phyloP scores from a whole-genome alignment of 2,329 filamentous ascomycete genomes.

The Aspergillus calidoustus region DNA sequence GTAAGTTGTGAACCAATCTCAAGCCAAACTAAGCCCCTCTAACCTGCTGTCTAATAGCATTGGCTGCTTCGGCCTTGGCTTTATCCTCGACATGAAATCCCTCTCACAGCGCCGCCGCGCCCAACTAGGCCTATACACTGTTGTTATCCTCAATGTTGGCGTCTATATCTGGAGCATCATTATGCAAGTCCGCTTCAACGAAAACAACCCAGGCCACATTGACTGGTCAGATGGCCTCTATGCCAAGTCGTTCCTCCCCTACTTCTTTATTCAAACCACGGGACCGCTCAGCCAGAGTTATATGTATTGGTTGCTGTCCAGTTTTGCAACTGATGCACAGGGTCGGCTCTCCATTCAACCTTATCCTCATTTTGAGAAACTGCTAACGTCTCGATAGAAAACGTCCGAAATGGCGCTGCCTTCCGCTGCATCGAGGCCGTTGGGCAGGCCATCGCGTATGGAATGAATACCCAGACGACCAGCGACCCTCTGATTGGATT shows the following conservation, averaged over 20 bases:
- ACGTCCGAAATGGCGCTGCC: slow-evolving; percentile 49
- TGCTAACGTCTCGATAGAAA: slow-evolving; percentile 29
- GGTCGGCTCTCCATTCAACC: slow-evolving; percentile 21
- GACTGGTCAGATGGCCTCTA: slow-evolving; percentile 54
- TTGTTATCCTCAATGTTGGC: slow-evolving; percentile 52
- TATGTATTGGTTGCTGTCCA: slow-evolving; percentile 52
- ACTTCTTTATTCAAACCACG: slow-evolving; percentile 55
- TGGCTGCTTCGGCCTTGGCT: slow-evolving; percentile 55
- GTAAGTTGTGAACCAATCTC: slow-evolving; percentile 27
- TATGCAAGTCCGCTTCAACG: slow-evolving; percentile 51
- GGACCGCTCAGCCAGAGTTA: slow-evolving; percentile 50
- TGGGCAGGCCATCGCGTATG: slow-evolving; percentile 48
- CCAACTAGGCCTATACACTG: slow-evolving; percentile 52
- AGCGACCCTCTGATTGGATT: slow-evolving; percentile 45
- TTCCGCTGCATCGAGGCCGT: slow-evolving; percentile 49
- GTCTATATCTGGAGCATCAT: slow-evolving; percentile 57
- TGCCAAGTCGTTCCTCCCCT: slow-evolving; percentile 51
- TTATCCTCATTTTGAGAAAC: no score
- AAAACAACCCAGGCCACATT: slow-evolving; percentile 47
- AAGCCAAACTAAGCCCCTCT: no score
- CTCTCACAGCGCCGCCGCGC: slow-evolving; percentile 52
- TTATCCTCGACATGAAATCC: slow-evolving; percentile 48
- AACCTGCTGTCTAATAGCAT: slow-evolving; percentile 30
- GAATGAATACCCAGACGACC: slow-evolving; percentile 48
- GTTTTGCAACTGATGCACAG: slow-evolving; percentile 49